phyloP scores from a whole-genome alignment of 2,329 filamentous ascomycete species.

The Talaromyces atroroseus region DNA sequence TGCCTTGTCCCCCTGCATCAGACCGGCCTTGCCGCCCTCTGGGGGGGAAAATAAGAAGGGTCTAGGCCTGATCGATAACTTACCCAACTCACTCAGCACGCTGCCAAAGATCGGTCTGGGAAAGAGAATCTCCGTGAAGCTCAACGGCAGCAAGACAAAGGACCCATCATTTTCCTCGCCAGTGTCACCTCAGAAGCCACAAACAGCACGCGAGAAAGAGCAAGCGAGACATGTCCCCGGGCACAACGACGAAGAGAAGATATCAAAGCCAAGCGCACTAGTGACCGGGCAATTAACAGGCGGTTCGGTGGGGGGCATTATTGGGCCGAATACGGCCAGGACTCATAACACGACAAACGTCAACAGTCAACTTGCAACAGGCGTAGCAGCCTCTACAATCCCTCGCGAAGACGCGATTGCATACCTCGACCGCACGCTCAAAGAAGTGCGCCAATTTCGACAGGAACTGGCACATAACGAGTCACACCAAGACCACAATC shows the following conservation, averaged over 20 bases:
- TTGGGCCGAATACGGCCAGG: constrained; percentile 13
- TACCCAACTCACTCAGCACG: constrained; percentile 31
- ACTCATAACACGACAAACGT: constrained; percentile 26
- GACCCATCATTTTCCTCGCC: not conserved
- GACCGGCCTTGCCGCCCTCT: constrained; percentile 57
- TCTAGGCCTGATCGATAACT: constrained; percentile 28
- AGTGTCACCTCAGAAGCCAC: constrained; percentile 14
- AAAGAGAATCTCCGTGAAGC: constrained; percentile 33
- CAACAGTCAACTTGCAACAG: constrained; percentile 20
- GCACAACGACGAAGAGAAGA: constrained; percentile 1
- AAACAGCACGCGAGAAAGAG: constrained; percentile 11
- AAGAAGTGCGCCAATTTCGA: constrained; percentile 69
- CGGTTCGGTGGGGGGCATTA: not conserved
- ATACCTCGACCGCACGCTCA: constrained; percentile 72
- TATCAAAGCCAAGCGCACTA: not conserved
- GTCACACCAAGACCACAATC: constrained; percentile 57
- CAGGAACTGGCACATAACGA: constrained; percentile 61
- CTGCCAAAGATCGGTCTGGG: constrained; percentile 20
- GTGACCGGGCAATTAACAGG: not conserved
- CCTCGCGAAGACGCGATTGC: constrained; percentile 50
- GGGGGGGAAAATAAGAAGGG: constrained; percentile 32
- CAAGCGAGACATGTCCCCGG: constrained; percentile 12
- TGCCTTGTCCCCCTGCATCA: constrained; percentile 70
- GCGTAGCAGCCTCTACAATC: constrained; percentile 40
- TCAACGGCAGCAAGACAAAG: constrained; percentile 19